Conservation (phyloP, 148 eudicot species). For the Arctostaphylos glauca region DNA sequence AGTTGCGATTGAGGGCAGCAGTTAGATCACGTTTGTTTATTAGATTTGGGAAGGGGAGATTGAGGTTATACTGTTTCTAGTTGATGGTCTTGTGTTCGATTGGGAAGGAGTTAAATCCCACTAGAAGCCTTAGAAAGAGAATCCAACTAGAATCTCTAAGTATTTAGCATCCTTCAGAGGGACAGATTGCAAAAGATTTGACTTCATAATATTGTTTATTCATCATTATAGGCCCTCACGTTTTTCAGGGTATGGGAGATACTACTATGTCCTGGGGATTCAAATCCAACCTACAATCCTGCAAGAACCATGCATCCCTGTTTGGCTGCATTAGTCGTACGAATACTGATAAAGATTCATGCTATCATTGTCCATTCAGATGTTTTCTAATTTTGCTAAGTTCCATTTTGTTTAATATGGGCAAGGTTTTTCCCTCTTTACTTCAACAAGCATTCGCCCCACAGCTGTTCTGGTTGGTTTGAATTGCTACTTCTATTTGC, state of each 20-base stretch:
- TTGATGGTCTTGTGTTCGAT: neutral
- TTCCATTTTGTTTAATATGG: neutral
- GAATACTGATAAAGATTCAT: neutral
- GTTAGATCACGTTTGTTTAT: neutral
- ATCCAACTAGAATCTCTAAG: neutral
- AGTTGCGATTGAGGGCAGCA: neutral
- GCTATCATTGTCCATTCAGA: neutral
- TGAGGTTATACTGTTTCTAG: neutral
- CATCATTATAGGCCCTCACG: neutral
- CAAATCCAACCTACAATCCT: neutral
- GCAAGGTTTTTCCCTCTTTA: neutral
- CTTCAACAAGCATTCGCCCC: neutral
- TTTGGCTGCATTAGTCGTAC: neutral
- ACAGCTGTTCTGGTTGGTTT: neutral
- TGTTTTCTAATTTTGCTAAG: neutral
- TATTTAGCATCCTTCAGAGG: neutral
- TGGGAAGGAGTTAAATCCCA: neutral
- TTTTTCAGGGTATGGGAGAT: neutral
- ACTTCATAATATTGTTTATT: neutral
- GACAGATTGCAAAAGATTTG: neutral
- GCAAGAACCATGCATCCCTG: neutral
- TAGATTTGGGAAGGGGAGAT: neutral
- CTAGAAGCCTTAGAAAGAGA: neutral
- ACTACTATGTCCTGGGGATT: neutral
- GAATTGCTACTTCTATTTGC: conserved; percentile 17